phyloP scores from a whole-genome alignment of 108 stramenopile genomes.

The Nannochloropsis gaditana region DNA sequence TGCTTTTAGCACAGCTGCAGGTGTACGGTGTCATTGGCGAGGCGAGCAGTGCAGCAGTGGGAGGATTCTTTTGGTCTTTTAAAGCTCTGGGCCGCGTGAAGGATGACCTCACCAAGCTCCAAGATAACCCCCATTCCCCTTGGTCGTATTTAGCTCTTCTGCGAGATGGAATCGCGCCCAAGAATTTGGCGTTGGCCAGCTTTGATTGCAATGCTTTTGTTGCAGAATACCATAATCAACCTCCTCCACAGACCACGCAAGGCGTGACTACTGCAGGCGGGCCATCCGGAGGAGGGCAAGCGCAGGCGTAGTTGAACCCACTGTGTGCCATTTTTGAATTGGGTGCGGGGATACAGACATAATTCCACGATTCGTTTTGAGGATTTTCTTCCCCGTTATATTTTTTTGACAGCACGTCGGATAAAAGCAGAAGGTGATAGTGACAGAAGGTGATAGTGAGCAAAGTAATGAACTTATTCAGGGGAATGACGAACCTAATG shows the following conservation, averaged over 20 bases:
- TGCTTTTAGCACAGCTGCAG: background rate
- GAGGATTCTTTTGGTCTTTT: background rate
- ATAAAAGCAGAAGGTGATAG: too few relatives aligned
- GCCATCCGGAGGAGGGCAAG: background rate
- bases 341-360: too few relatives aligned
- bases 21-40: slow-evolving; percentile 16
- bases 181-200: background rate
- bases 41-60: background rate
- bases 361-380: too few relatives aligned
- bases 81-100: background rate
- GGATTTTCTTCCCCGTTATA: too few relatives aligned
- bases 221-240: background rate
- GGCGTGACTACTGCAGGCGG: slow-evolving; percentile 15
- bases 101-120: background rate
- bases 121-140: slow-evolving; percentile 8
- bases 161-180: background rate
- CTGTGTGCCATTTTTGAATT: too few relatives aligned
- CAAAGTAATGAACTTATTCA: too few relatives aligned
- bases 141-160: background rate
- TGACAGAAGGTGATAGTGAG: too few relatives aligned
- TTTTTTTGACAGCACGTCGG: too few relatives aligned
- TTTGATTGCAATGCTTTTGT: background rate
- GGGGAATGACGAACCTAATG: too few relatives aligned
- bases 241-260: background rate
- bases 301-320: too few relatives aligned